phyloP scores from a whole-genome alignment of 2,329 filamentous ascomycete species.

The Penicillium sp. region DNA sequence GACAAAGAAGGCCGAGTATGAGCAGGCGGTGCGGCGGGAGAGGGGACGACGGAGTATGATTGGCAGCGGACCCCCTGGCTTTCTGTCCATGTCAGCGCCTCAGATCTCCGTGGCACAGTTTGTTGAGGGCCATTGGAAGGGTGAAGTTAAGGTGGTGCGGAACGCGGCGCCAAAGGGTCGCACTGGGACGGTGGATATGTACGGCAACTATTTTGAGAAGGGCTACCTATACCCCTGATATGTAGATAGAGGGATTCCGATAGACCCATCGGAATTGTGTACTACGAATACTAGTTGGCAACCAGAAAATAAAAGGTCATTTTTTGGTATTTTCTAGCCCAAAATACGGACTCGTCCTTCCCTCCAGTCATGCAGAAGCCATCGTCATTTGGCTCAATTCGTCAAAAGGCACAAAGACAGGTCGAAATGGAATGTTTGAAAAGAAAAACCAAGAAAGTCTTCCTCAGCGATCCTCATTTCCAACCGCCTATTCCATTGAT shows the following conservation, averaged over 20 bases:
- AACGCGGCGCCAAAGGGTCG: slow-evolving; percentile 44
- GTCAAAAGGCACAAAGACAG: slow-evolving; percentile 11
- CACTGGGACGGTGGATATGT: slow-evolving; percentile 55
- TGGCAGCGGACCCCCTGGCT: slow-evolving; percentile 25
- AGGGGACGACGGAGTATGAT: slow-evolving; percentile 30
- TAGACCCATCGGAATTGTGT: no score
- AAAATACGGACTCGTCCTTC: slow-evolving; percentile 17
- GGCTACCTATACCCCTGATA: slow-evolving; percentile 56
- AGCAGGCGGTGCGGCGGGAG: slow-evolving; percentile 36
- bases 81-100: slow-evolving; percentile 17
- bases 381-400: slow-evolving; percentile 18
- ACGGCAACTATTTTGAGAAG: slow-evolving; percentile 59
- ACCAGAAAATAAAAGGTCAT: slow-evolving; percentile 18
- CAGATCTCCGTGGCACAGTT: slow-evolving; percentile 38
- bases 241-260: slow-evolving; percentile 1
- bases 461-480: neutral
- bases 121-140: slow-evolving; percentile 64
- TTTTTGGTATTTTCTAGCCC: slow-evolving; percentile 29
- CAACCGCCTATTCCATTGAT: slow-evolving; percentile 10
- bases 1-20: slow-evolving; percentile 56
- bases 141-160: slow-evolving; percentile 62
- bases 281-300: neutral
- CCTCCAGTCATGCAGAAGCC: slow-evolving; percentile 26
- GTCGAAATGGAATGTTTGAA: slow-evolving; percentile 2
- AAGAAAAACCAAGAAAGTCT: neutral